A percentile compares a stretch with the other conserved stretches of the same genome.
Conservation (phyloP, 257 asterid genomes). For the Solanum sejunctum region DNA sequence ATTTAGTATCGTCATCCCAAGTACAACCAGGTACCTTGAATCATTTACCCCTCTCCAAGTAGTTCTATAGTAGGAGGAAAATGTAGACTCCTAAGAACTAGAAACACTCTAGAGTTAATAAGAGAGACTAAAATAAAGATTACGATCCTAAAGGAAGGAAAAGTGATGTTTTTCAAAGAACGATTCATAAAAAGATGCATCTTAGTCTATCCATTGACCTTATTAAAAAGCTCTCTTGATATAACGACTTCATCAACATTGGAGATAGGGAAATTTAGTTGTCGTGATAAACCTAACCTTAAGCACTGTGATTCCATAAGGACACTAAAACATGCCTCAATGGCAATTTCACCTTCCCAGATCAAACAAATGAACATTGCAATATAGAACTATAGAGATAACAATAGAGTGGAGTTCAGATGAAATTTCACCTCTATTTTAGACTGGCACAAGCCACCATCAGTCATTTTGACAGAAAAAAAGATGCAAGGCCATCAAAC, state of each 20-base stretch:
- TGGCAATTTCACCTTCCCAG: not conserved
- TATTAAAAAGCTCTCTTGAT: not conserved
- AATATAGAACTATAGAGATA: not conserved
- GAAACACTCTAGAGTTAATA: too few species aligned
- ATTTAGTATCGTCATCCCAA: not conserved
- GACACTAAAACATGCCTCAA: not conserved
- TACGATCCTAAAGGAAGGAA: not conserved
- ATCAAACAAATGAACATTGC: too few species aligned
- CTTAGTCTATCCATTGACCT: not conserved
- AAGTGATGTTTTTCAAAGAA: not conserved
- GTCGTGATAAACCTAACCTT: not conserved
- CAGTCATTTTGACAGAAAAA: not conserved
- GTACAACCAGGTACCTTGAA: not conserved
- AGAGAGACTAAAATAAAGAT: not conserved
- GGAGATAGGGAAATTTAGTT: accelerated
- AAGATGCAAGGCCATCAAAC: not conserved
- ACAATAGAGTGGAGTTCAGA: too few species aligned
- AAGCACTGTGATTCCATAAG: not conserved
- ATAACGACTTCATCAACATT: not conserved
- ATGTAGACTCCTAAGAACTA: not conserved
- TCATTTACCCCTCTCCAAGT: not conserved
- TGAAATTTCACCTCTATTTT: too few species aligned
- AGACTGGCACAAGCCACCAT: not conserved
- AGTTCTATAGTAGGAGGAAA: not conserved
- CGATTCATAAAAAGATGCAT: not conserved